Base-by-base conservation (phyloP, 2,329 filamentous ascomycete genomes). In the Pleomassaria siparia region DNA sequence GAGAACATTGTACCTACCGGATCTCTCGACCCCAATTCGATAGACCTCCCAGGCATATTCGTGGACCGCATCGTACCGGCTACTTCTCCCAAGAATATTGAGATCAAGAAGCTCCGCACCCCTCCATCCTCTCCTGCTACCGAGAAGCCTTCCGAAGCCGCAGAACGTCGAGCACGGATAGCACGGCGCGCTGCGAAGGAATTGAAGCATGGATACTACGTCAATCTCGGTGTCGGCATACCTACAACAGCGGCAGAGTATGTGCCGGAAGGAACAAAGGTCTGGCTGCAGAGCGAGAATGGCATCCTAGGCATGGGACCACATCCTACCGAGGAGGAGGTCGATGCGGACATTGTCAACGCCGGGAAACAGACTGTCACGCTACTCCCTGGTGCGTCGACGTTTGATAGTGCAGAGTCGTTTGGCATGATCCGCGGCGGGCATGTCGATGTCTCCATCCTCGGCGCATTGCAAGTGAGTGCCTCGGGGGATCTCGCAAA, bases 191-290 rank as follows among this genome's bases (percentile, higher is more conserved):
- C 90, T 0, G 89, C 90, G 42, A 92, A 91, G 76, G 90, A 95
- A 75, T 92, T 95, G 76, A 89, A 92, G 80, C 91, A 95, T 71
- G 90, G 90, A 72, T 94, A 92, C 88, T 95, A 95, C 70, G 90
- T 89, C 58, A 95, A 95, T 73, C 74, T 95, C 46, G 91, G 91
- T 50, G 95, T 95, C 58, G 91, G 91, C 49, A 95, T 95, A 85
- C 91, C 91, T 41, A 95, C 94, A 83, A 81, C 94, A 42, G 90
- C 90, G 1, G 89, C 91, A 2, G 85, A 81, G 46, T 95, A 92
- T 63, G 88, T 95, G 2, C 65, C 65, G 3, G 44, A 57, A 2
- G 58, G 54, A 7, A 60, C 60, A 16, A 86, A 92, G 69, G 90
- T 76, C 2, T 73, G 72, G 66, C 59, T 76, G 4, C 74, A 95